Percentiles rank a stretch among this genome's conserved stretches.
These are phyloP conservation scores for Mucuna pruriens DNA, from an alignment of 306 rosid species.

Conservation along the genomic window DNA sequence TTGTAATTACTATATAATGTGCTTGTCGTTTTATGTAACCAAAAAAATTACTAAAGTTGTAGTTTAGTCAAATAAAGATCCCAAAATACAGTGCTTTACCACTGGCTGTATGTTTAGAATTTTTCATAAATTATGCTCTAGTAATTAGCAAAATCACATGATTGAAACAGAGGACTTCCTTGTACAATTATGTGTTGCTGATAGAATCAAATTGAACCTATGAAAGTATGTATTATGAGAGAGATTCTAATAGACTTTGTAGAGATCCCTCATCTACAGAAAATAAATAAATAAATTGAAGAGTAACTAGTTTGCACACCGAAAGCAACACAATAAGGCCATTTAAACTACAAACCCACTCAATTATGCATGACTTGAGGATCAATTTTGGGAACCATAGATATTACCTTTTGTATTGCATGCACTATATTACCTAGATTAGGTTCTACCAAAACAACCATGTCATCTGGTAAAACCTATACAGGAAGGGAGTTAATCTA, in stretches of 20 bases:
- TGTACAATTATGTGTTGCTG: constrained; percentile 1
- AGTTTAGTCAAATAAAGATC: background rate
- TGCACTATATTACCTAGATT: constrained; percentile 76
- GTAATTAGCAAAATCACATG: constrained; percentile 16
- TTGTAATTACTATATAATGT: background rate
- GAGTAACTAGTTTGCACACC: constrained; percentile 1
- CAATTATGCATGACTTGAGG: constrained; percentile 57
- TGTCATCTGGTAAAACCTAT: constrained; percentile 81
- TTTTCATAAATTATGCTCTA: too few relatives aligned
- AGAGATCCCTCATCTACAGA: too few relatives aligned
- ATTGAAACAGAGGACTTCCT: constrained; percentile 1
- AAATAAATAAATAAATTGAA: too few relatives aligned
- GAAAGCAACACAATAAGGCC: constrained; percentile 14
- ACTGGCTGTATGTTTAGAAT: background rate
- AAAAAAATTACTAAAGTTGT: background rate
- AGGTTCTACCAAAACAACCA: constrained; percentile 77
- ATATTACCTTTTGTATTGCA: constrained; percentile 67
- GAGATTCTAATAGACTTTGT: constrained; percentile 64
- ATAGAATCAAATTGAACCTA: background rate
- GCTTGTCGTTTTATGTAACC: background rate
- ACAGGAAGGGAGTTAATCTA: constrained; percentile 18
- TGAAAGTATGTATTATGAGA: constrained; percentile 60
- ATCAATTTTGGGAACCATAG: constrained; percentile 58
- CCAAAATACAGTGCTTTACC: constrained; percentile 5
- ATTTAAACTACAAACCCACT: constrained; percentile 47